phyloP scores from a whole-genome alignment of 208 protist genomes.

The Crithidia thermophila region DNA sequence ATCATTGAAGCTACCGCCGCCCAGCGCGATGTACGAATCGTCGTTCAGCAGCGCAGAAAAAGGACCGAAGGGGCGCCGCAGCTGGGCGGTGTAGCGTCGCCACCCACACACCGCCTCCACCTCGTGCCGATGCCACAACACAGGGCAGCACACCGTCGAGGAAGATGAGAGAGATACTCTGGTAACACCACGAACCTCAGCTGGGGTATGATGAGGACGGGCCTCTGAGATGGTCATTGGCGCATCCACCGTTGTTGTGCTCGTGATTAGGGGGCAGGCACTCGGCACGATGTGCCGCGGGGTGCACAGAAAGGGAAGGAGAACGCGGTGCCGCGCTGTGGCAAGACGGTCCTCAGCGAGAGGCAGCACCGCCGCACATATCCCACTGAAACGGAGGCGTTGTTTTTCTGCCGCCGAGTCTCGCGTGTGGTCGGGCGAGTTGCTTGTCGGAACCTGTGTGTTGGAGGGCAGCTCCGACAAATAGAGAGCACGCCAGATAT shows the following conservation, averaged over 20 bases:
- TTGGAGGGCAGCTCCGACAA: too few species aligned
- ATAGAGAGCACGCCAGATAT: too few species aligned
- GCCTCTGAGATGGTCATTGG: neutral
- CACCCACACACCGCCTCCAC: constrained; percentile 39
- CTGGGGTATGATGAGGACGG: neutral
- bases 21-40: constrained; percentile 26
- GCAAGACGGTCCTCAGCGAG: constrained; percentile 24
- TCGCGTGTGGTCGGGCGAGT: neutral
- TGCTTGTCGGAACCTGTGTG: too few species aligned
- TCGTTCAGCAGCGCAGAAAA: constrained; percentile 31
- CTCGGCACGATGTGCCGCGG: constrained; percentile 8
- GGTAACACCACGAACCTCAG: too few species aligned
- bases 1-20: neutral
- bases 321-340: constrained; percentile 40
- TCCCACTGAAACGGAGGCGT: neutral
- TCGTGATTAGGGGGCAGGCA: neutral
- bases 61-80: constrained; percentile 21
- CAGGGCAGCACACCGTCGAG: constrained; percentile 28
- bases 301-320: constrained; percentile 43
- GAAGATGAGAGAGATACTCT: too few species aligned
- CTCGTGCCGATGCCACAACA: constrained; percentile 37
- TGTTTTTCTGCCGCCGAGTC: neutral
- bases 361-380: constrained; percentile 18
- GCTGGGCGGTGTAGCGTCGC: constrained; percentile 1
- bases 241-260: neutral